phyloP scores from a whole-genome alignment of 345 rosid species.

The Citrus maxima region DNA sequence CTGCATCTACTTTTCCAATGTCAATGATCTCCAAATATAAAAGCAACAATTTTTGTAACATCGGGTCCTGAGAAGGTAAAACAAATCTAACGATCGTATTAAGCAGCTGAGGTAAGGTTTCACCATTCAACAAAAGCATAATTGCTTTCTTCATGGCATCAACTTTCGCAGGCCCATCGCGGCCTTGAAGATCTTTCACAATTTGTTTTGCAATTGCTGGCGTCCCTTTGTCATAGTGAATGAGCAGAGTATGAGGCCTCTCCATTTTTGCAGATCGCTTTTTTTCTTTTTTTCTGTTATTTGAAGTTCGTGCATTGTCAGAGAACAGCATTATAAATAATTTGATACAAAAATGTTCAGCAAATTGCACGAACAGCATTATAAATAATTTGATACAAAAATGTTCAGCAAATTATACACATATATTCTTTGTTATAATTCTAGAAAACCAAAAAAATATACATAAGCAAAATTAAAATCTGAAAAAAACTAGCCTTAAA shows the following conservation, averaged over 20 bases:
- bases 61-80: conserved; percentile 87
- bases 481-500: no score
- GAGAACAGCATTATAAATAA: not conserved
- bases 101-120: conserved; percentile 86
- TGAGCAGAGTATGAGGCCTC: conserved; percentile 69
- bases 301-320: not conserved
- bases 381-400: not conserved
- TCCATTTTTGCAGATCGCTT: conserved; percentile 46
- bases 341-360: not conserved
- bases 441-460: not conserved
- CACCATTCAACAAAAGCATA: conserved; percentile 87
- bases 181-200: conserved; percentile 88
- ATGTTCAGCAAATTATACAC: not conserved
- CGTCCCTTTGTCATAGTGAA: conserved; percentile 82
- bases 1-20: conserved; percentile 41
- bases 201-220: conserved; percentile 83
- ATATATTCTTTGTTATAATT: not conserved
- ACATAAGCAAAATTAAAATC: not conserved
- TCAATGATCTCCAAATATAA: conserved; percentile 82
- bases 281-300: not conserved
- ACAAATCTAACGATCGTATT: conserved; percentile 91
- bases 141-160: conserved; percentile 90
- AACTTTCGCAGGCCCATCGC: conserved; percentile 52
- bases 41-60: conserved; percentile 79
- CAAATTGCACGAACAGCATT: not conserved